Conservation (phyloP, 2,329 filamentous ascomycete species). For the Arthrobotrys sphaeroides region DNA sequence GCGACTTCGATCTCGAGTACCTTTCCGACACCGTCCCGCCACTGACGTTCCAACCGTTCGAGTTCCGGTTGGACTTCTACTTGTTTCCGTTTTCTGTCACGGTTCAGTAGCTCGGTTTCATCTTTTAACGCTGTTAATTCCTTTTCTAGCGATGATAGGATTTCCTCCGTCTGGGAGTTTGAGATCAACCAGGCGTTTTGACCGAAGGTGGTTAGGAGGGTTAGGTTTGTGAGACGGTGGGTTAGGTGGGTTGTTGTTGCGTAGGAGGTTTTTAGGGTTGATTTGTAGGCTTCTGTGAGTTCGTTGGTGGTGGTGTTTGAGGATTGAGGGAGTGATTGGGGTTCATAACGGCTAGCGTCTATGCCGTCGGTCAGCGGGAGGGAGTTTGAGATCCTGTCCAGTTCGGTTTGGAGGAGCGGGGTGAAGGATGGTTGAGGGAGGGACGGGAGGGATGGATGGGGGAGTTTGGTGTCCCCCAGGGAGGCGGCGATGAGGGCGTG, state of each 20-base stretch:
- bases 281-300: conserved; percentile 20
- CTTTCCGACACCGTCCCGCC: conserved; percentile 79
- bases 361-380: conserved; percentile 70
- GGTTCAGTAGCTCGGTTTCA: conserved; percentile 77
- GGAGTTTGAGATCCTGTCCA: conserved; percentile 72
- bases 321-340: conserved; percentile 68
- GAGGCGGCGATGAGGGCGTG: conserved; percentile 73
- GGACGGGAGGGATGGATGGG: conserved; percentile 70
- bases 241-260: conserved; percentile 60
- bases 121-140: conserved; percentile 75
- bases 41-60: conserved; percentile 76
- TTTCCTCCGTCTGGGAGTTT: conserved; percentile 81
- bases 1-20: conserved; percentile 89
- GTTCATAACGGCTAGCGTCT: conserved; percentile 84
- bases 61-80: conserved; percentile 78
- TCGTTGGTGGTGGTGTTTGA: background rate
- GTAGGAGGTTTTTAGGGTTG: conserved; percentile 52
- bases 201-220: conserved; percentile 80
- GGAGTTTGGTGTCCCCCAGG: conserved; percentile 64
- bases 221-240: conserved; percentile 70
- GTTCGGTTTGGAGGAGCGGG: conserved; percentile 73
- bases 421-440: conserved; percentile 69
- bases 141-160: conserved; percentile 74
- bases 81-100: conserved; percentile 75
- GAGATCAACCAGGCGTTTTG: conserved; percentile 91